Percentiles rank a stretch among this genome's conserved stretches.
Evolutionary conservation across 1,139 yeast genomes (phyloP).

Genomic region (Scheffersomyces insectosa): DNA sequence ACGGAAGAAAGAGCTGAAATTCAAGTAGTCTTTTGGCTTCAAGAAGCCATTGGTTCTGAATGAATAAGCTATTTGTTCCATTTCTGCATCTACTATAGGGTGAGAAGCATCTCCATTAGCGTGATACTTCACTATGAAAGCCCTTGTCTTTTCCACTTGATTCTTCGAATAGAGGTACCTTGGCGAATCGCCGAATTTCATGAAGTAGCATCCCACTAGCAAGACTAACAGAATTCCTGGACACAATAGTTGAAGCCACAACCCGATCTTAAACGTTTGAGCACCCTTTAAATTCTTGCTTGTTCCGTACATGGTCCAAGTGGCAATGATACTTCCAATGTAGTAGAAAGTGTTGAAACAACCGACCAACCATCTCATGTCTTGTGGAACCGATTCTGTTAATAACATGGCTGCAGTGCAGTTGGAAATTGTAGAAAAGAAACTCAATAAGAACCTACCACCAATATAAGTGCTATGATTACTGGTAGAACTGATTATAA

Average conservation of each 20-base stretch:
- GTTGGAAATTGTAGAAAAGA: conserved; percentile 14
- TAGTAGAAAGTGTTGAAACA: conserved; percentile 24
- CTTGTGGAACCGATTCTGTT: conserved; percentile 25
- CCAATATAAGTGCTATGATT: conserved; percentile 18
- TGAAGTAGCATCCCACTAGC: conserved; percentile 40
- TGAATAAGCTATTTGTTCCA: conserved; percentile 15
- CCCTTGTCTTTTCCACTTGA: conserved; percentile 35
- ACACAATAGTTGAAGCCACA: conserved; percentile 20
- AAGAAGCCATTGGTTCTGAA: not conserved
- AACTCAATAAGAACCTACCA: conserved; percentile 22
- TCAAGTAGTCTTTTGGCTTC: conserved; percentile 6
- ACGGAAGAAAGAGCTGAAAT: conserved; percentile 8
- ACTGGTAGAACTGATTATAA: conserved; percentile 22
- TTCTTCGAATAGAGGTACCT: conserved; percentile 48
- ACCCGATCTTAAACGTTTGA: conserved; percentile 19
- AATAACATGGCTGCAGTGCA: conserved; percentile 23
- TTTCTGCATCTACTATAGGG: conserved; percentile 18
- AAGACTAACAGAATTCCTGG: conserved; percentile 15
- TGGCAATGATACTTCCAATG: conserved; percentile 25
- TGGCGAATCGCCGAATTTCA: conserved; percentile 45
- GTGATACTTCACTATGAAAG: conserved; percentile 22
- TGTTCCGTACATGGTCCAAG: conserved; percentile 28
- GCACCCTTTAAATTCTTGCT: conserved; percentile 18
- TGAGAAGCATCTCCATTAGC: conserved; percentile 19
- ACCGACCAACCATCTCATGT: conserved; percentile 24